These are phyloP conservation scores for Citrullus colocynthis DNA, from an alignment of 306 rosid genomes.

Conservation along the genomic window DNA sequence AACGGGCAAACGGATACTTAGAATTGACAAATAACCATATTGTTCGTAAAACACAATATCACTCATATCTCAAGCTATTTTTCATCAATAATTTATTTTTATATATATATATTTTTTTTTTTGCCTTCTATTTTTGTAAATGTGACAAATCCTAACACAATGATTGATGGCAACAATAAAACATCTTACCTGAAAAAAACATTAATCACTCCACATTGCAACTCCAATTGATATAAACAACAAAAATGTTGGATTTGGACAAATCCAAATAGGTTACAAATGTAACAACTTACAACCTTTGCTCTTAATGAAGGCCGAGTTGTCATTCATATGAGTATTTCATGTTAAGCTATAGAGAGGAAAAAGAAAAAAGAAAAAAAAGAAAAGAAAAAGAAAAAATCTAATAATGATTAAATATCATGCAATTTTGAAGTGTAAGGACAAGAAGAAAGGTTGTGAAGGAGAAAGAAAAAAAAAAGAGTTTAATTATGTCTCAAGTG, in stretches of 20 bases:
- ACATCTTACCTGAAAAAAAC: not conserved
- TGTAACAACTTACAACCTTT: not conserved
- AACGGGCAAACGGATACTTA: no score
- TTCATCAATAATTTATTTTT: not conserved
- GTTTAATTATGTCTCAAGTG: not conserved
- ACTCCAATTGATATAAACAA: not conserved
- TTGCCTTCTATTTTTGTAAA: not conserved
- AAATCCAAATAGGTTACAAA: not conserved
- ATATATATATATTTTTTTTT: no score
- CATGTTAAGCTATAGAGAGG: not conserved
- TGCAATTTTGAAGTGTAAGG: not conserved
- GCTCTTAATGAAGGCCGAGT: not conserved
- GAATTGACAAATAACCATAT: no score
- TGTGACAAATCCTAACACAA: not conserved
- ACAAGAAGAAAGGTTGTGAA: not conserved
- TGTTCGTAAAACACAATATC: not conserved
- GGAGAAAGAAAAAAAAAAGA: not conserved
- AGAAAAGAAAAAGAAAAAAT: not conserved
- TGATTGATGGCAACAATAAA: not conserved
- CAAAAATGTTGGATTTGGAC: not conserved
- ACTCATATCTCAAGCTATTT: not conserved
- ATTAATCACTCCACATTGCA: not conserved
- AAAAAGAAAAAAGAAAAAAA: no score
- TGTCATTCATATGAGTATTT: constrained; percentile 6
- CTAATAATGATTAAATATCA: not conserved